These are phyloP conservation scores for Beauveria pseudobassiana DNA, from an alignment of 2,329 filamentous ascomycete species.

Conservation along the genomic window DNA sequence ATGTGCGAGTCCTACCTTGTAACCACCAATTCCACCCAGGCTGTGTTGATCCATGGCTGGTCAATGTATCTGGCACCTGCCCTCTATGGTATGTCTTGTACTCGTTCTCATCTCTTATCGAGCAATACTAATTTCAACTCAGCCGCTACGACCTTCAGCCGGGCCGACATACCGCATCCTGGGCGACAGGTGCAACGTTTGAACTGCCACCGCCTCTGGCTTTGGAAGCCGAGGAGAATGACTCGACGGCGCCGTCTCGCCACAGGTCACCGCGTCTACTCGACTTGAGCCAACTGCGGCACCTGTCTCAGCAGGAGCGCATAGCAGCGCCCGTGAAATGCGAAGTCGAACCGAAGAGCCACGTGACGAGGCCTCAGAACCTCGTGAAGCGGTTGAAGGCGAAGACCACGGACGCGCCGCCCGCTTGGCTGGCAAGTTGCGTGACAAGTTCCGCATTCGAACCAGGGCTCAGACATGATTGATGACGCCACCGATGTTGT, in stretches of 20 bases:
- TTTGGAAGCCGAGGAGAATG: slow-evolving; percentile 29
- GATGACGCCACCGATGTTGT: too few species aligned
- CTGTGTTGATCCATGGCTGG: slow-evolving; percentile 63
- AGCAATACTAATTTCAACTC: slow-evolving; percentile 14
- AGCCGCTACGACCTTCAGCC: slow-evolving; percentile 50
- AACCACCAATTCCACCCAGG: slow-evolving; percentile 60
- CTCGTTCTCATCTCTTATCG: neutral
- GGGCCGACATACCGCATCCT: slow-evolving; percentile 22
- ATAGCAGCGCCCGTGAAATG: slow-evolving; percentile 46
- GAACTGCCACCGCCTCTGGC: slow-evolving; percentile 34
- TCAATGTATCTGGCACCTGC: slow-evolving; percentile 63
- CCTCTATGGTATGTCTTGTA: slow-evolving; percentile 54
- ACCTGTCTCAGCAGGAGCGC: slow-evolving; percentile 55
- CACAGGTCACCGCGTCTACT: slow-evolving; percentile 45
- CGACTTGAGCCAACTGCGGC: slow-evolving; percentile 48
- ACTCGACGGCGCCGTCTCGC: slow-evolving; percentile 25
- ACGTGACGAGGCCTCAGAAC: neutral
- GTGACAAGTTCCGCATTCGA: slow-evolving; percentile 46
- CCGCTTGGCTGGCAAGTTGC: slow-evolving; percentile 40
- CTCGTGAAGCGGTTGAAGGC: slow-evolving; percentile 15
- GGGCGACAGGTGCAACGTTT: slow-evolving; percentile 16
- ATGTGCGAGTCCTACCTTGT: slow-evolving; percentile 61
- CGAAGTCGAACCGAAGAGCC: slow-evolving; percentile 19
- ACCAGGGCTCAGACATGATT: slow-evolving; percentile 34
- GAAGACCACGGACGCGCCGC: slow-evolving; percentile 34